Base-by-base conservation (phyloP, 148 eudicot genomes). In the Chenopodium quinoa region DNA sequence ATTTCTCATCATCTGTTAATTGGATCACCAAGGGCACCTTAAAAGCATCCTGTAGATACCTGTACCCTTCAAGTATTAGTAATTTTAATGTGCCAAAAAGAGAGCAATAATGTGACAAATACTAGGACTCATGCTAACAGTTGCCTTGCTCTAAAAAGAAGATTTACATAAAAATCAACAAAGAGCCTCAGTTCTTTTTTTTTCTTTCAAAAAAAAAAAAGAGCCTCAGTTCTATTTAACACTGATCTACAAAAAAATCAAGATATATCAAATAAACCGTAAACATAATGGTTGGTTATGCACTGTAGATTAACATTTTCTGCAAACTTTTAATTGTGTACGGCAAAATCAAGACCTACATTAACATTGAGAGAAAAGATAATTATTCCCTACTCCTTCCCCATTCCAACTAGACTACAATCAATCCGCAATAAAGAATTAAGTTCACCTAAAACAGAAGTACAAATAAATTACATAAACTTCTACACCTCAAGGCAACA, bases 1-100 rank as follows among this genome's bases (percentile, higher is more conserved):
- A 93, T 82, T 95, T 95, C 91, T 95, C 99, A 87, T 95, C 99
- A 85, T 95, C 98, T 27, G 97, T 95, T 80, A 95, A 83, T 74
- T 95, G 98, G 78, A 95, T 95, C 71, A 95, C 98, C 76, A 95
- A 93, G 34, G 98, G 98, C 63, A 95, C 98, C 89, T 93, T 93
- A 82, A 95, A 95, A 82, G 93, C 97, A 77, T 95, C 98, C 90
- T 95, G 98, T 90, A 95, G 87, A 85, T 95, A 95, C 86, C 98
- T 95, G 85, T 82, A 93, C 71, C 23, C 85, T 48, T 83, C 77
- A 76, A 71, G 65, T 68, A 73, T 88, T 78, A 85, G 60, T 83
- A 50, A 77, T 23, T 74, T 40, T 23, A 74, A 31, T 56, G 31
- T 75, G 16, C 78, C 2, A 50, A 12, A 73, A 19, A 23, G 27